These are phyloP conservation scores for Cordia subcordata DNA, from an alignment of 257 asterid genomes.

Conservation along the genomic window DNA sequence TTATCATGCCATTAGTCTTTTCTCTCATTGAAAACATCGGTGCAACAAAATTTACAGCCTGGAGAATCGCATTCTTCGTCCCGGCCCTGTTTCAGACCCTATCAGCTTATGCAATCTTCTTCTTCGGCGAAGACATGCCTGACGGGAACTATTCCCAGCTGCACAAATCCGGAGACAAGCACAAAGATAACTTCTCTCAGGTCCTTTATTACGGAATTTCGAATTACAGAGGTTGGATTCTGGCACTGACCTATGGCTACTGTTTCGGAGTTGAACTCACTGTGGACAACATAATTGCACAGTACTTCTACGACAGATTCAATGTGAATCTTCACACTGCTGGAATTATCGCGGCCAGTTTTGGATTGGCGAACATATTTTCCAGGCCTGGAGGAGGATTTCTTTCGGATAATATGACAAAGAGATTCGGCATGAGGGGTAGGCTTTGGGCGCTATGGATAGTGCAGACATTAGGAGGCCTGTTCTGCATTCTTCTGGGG, in stretches of 20 bases:
- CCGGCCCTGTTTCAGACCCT: constrained; percentile 68
- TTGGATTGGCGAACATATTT: constrained; percentile 68
- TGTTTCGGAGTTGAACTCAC: constrained; percentile 85
- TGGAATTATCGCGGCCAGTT: constrained; percentile 77
- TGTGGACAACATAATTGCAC: constrained; percentile 74
- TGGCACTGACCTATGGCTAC: constrained; percentile 77
- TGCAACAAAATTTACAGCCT: constrained; percentile 52
- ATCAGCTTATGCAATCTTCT: constrained; percentile 61
- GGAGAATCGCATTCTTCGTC: constrained; percentile 76
- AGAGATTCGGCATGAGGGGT: constrained; percentile 76
- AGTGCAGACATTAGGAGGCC: constrained; percentile 66
- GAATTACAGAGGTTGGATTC: constrained; percentile 77
- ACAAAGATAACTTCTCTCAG: constrained; percentile 39
- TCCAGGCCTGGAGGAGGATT: constrained; percentile 85
- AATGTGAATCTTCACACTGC: constrained; percentile 69
- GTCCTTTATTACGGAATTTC: constrained; percentile 38
- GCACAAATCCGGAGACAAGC: constrained; percentile 65
- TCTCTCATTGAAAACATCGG: constrained; percentile 41
- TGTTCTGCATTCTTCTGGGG: constrained; percentile 62
- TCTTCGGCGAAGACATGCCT: constrained; percentile 77
- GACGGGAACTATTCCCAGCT: constrained; percentile 64
- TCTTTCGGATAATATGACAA: constrained; percentile 55
- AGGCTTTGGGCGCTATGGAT: constrained; percentile 72
- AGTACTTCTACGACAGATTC: constrained; percentile 75
- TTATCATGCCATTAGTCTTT: constrained; percentile 74